phyloP scores from a whole-genome alignment of 352 stramenopile genomes.

The Globisporangium takayamanum region DNA sequence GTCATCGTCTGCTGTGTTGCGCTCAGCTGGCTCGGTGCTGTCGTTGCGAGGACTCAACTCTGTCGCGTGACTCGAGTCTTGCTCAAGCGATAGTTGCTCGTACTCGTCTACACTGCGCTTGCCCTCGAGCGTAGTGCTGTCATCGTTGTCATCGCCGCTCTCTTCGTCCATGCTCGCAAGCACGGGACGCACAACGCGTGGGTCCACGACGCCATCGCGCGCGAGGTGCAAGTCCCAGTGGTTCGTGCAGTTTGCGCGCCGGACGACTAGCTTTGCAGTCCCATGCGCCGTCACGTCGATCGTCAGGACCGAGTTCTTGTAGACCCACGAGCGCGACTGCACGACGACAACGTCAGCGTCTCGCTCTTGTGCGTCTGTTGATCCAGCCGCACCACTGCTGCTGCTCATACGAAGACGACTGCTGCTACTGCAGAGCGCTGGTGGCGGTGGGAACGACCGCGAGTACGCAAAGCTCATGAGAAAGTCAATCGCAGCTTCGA shows the following conservation, averaged over 20 bases:
- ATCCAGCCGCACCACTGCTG: not conserved
- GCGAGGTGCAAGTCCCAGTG: slow-evolving; percentile 33
- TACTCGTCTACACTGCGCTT: too few species aligned
- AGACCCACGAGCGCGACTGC: slow-evolving; percentile 36
- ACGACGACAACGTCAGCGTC: slow-evolving; percentile 9
- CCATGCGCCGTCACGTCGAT: slow-evolving; percentile 25
- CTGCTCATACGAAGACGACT: not conserved
- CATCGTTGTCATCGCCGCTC: not conserved
- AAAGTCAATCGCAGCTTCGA: slow-evolving; percentile 71
- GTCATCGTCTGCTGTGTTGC: too few species aligned
- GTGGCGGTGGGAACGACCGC: slow-evolving; percentile 31
- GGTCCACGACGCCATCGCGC: slow-evolving; percentile 18
- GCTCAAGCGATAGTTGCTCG: too few species aligned
- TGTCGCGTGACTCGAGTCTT: too few species aligned
- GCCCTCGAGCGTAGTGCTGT: too few species aligned
- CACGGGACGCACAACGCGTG: not conserved
- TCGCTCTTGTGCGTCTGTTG: not conserved
- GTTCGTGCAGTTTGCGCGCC: slow-evolving; percentile 45
- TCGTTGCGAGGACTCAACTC: too few species aligned
- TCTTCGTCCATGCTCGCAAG: not conserved
- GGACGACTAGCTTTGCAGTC: slow-evolving; percentile 34
- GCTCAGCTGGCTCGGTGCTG: too few species aligned
- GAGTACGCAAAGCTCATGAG: slow-evolving; percentile 71
- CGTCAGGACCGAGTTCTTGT: slow-evolving; percentile 47
- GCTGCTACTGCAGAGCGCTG: slow-evolving; percentile 22